Evolutionary conservation across 1,284 basidiomycete genomes (phyloP).

Genomic region (Trichosporon ovoides): DNA sequence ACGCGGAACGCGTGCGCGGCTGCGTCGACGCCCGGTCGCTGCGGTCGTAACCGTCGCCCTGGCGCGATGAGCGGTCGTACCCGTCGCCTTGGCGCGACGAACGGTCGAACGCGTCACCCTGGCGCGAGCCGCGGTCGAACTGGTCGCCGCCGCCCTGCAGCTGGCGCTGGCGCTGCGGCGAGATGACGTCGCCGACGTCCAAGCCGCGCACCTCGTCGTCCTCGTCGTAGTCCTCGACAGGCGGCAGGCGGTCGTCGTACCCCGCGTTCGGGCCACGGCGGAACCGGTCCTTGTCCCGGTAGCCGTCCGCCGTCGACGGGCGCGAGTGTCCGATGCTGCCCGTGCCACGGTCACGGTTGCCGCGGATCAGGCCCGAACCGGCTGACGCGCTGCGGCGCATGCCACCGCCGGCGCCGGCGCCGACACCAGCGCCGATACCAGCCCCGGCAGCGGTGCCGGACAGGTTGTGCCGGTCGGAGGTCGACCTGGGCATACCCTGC

Average conservation of each 20-base stretch:
- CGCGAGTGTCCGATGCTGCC: not conserved
- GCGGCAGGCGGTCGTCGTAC: slow-evolving; percentile 16
- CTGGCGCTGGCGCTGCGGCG: slow-evolving; percentile 32
- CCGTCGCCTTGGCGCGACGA: slow-evolving; percentile 8
- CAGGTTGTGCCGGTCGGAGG: not conserved
- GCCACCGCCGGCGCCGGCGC: slow-evolving; percentile 1
- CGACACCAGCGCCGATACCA: slow-evolving; percentile 11
- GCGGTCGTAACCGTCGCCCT: slow-evolving; percentile 17
- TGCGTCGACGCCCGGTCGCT: slow-evolving; percentile 11
- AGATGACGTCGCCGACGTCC: slow-evolving; percentile 29
- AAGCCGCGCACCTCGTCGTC: slow-evolving; percentile 17
- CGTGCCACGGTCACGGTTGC: not conserved
- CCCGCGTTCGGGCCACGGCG: not conserved
- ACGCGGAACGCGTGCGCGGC: slow-evolving; percentile 29
- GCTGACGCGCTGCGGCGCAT: not conserved
- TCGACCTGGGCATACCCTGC: not conserved
- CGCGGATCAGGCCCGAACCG: not conserved
- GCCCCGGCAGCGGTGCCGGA: not conserved
- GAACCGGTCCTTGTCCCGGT: not conserved
- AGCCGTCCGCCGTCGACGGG: slow-evolving; percentile 6
- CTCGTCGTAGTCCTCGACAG: slow-evolving; percentile 13
- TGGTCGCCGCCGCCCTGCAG: slow-evolving; percentile 28
- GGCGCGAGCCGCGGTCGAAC: not conserved
- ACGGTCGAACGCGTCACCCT: slow-evolving; percentile 5
- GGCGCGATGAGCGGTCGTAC: slow-evolving; percentile 11